Conservation (phyloP, 2,329 filamentous ascomycete genomes). For the Diaporthe ilicicola region DNA sequence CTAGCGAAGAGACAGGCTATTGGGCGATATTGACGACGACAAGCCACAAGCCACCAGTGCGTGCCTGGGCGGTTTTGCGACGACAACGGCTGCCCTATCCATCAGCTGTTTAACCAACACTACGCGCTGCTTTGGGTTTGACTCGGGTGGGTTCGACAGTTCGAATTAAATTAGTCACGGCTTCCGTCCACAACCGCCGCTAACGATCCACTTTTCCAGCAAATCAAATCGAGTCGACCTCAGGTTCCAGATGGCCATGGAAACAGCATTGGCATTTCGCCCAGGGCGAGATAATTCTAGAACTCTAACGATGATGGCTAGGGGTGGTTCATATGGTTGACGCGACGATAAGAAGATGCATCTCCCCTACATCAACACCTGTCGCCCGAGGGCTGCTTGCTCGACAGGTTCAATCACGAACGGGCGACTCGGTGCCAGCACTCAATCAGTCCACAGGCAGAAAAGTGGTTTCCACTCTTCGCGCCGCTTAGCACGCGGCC, state of each 20-base stretch:
- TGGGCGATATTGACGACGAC: neutral
- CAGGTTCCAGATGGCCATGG: neutral
- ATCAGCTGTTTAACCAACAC: neutral
- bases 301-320: conserved; percentile 6
- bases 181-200: conserved; percentile 1
- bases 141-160: conserved; percentile 15
- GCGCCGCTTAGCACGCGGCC: conserved; percentile 12
- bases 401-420: conserved; percentile 1
- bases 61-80: neutral
- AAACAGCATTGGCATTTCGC: neutral
- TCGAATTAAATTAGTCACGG: conserved; percentile 10
- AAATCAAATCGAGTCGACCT: neutral
- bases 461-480: conserved; percentile 29
- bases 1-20: neutral
- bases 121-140: neutral
- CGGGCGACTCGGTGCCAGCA: neutral
- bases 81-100: neutral
- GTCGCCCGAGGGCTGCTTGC: neutral
- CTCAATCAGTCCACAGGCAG: conserved; percentile 21
- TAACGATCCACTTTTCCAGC: conserved; percentile 6
- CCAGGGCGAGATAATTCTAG: conserved; percentile 11
- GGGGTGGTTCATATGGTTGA: neutral
- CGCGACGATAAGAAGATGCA: neutral
- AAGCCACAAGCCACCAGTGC: neutral
- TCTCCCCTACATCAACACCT: neutral